phyloP scores from a whole-genome alignment of 805 yeast species.

The Wickerhamiella musiphila region DNA sequence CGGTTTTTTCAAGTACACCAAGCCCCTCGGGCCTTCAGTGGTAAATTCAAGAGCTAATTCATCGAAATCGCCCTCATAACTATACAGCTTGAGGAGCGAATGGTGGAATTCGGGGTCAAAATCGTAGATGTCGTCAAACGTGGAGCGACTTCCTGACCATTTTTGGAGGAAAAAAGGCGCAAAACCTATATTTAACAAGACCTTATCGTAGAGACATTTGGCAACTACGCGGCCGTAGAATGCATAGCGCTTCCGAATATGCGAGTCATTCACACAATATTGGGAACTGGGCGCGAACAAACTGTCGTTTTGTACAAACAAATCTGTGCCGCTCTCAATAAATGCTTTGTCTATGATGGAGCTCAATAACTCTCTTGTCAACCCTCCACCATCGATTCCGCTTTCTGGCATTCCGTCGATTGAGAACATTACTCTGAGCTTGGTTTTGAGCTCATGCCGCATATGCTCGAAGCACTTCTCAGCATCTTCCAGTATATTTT shows the following conservation, averaged over 20 bases:
- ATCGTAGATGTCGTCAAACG: slow-evolving; percentile 63
- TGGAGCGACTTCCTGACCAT: slow-evolving; percentile 36
- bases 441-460: slow-evolving; percentile 41
- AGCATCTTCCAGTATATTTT: slow-evolving; percentile 58
- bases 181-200: slow-evolving; percentile 65
- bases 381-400: slow-evolving; percentile 95
- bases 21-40: slow-evolving; percentile 26
- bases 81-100: slow-evolving; percentile 44
- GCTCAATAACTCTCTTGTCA: slow-evolving; percentile 79
- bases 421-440: slow-evolving; percentile 45
- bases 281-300: slow-evolving; percentile 14
- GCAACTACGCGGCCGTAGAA: slow-evolving; percentile 78
- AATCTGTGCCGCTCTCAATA: slow-evolving; percentile 3
- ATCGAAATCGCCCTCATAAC: slow-evolving; percentile 38
- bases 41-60: slow-evolving; percentile 52
- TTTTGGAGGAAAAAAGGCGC: slow-evolving; percentile 71
- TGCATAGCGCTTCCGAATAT: slow-evolving; percentile 18
- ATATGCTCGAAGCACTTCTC: slow-evolving; percentile 35
- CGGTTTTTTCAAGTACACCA: slow-evolving; percentile 37
- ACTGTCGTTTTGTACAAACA: slow-evolving; percentile 71
- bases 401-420: slow-evolving; percentile 64
- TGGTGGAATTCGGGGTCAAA: slow-evolving; percentile 52
- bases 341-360: slow-evolving; percentile 57
- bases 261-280: not conserved
- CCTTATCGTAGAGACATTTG: slow-evolving; percentile 71